A percentile compares a stretch with the other conserved stretches of the same genome.
These are phyloP conservation scores for Theobroma cacao DNA, from an alignment of 345 rosid genomes.

Conservation along the genomic window DNA sequence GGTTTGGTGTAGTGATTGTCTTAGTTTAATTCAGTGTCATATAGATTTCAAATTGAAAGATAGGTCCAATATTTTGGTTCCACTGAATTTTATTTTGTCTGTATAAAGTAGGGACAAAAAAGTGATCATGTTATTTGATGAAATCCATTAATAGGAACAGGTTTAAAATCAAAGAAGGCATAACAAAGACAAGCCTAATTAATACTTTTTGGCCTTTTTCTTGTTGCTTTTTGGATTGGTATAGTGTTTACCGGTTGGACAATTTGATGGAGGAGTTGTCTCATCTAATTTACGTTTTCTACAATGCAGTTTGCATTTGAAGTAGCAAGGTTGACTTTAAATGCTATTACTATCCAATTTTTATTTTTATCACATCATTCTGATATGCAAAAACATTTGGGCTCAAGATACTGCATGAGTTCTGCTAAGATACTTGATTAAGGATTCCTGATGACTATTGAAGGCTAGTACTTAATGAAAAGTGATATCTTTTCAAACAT, in stretches of 20 bases:
- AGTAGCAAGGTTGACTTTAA: neutral
- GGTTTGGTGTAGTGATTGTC: slow-evolving; percentile 21
- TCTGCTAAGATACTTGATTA: neutral
- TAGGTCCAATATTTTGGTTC: neutral
- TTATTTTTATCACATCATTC: neutral
- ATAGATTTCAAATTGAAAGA: neutral
- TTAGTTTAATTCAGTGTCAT: neutral
- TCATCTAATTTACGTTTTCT: neutral
- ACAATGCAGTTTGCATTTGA: neutral
- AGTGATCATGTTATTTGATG: neutral
- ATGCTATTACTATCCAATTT: neutral
- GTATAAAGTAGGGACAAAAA: neutral
- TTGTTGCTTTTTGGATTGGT: neutral
- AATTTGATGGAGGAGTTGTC: neutral
- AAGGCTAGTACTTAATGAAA: neutral
- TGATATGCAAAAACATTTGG: neutral
- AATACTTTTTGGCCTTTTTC: neutral
- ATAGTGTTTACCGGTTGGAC: neutral
- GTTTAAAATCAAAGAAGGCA: neutral
- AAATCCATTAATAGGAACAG: neutral
- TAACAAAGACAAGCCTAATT: neutral
- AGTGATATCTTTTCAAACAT: neutral
- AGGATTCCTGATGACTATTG: neutral
- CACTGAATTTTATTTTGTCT: neutral
- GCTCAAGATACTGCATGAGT: neutral